Evolutionary conservation across 2,329 filamentous ascomycete genomes (phyloP).

Genomic region (Fusarium domesticum): DNA sequence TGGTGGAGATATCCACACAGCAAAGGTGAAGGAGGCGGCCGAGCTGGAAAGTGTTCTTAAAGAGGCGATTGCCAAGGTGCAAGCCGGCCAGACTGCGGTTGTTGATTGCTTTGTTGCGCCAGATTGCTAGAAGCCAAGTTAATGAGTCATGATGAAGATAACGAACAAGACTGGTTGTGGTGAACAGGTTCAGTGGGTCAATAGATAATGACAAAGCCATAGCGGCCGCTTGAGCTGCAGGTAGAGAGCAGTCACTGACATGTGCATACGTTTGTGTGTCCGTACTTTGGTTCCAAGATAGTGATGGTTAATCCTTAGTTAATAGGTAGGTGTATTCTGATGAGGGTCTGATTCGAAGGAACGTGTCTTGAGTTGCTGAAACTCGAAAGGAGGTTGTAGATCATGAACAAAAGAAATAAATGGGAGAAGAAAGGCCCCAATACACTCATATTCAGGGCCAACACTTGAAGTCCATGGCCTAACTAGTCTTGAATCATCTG

Average conservation of each 20-base stretch:
- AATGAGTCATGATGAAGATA: slow-evolving; percentile 14
- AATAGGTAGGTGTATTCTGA: too few relatives aligned
- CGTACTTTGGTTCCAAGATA: not conserved
- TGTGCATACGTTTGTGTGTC: not conserved
- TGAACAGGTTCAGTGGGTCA: slow-evolving; percentile 2
- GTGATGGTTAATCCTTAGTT: not conserved
- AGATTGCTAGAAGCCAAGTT: slow-evolving; percentile 36
- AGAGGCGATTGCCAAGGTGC: slow-evolving; percentile 50
- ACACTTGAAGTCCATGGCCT: too few relatives aligned
- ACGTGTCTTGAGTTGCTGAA: too few relatives aligned
- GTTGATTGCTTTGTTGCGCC: slow-evolving; percentile 51
- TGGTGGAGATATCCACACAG: slow-evolving; percentile 51
- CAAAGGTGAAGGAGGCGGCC: slow-evolving; percentile 44
- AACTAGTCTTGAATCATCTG: too few relatives aligned
- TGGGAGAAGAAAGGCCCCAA: too few relatives aligned
- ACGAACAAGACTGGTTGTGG: slow-evolving; percentile 1
- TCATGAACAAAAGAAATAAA: too few relatives aligned
- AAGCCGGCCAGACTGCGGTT: slow-evolving; percentile 51
- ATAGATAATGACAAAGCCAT: not conserved
- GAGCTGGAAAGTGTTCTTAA: slow-evolving; percentile 47
- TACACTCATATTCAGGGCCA: too few relatives aligned
- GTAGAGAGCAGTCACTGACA: not conserved
- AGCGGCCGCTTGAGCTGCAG: not conserved
- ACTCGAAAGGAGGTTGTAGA: too few relatives aligned
- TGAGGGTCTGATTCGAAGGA: too few relatives aligned